These are phyloP conservation scores for Pisolithus sp. DNA, from an alignment of 768 basidiomycete genomes.

Conservation along the genomic window DNA sequence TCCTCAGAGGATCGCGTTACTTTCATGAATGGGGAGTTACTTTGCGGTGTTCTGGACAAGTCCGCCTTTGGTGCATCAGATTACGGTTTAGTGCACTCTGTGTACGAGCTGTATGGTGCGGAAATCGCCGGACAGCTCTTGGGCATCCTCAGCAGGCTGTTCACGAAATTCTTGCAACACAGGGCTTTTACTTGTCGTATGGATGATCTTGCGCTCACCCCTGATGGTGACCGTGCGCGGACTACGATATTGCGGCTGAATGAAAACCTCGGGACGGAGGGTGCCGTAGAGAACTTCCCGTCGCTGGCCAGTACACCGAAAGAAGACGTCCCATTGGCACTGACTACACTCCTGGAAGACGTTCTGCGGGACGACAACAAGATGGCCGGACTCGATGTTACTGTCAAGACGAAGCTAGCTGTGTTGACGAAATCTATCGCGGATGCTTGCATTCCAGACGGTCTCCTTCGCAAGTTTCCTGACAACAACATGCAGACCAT, in stretches of 20 bases:
- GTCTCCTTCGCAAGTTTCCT: constrained; percentile 89
- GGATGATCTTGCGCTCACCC: constrained; percentile 92
- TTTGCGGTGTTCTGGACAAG: constrained; percentile 94
- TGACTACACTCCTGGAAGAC: constrained; percentile 75
- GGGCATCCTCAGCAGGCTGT: constrained; percentile 86
- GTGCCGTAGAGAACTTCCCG: constrained; percentile 87
- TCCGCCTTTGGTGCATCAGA: constrained; percentile 95
- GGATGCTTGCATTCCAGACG: constrained; percentile 78
- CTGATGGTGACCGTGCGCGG: constrained; percentile 68
- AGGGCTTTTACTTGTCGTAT: constrained; percentile 98
- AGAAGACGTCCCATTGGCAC: constrained; percentile 48
- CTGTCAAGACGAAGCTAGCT: constrained; percentile 78
- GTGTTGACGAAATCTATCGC: constrained; percentile 88
- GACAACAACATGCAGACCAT: constrained; percentile 99
- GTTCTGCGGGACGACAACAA: constrained; percentile 92
- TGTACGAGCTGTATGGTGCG: constrained; percentile 92
- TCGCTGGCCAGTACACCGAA: constrained; percentile 50
- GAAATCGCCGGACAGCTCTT: constrained; percentile 85
- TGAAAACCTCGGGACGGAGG: constrained; percentile 71
- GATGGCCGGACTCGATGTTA: constrained; percentile 95
- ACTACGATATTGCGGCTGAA: constrained; percentile 61
- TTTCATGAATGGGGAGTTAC: constrained; percentile 88
- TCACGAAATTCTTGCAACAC: constrained; percentile 96
- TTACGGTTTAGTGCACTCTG: constrained; percentile 94
- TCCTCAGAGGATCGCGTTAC: constrained; percentile 80